Percentiles rank a stretch among this genome's conserved stretches.
These are phyloP conservation scores for Ogataea chonburiensis DNA, from an alignment of 805 yeast species.

Conservation along the genomic window DNA sequence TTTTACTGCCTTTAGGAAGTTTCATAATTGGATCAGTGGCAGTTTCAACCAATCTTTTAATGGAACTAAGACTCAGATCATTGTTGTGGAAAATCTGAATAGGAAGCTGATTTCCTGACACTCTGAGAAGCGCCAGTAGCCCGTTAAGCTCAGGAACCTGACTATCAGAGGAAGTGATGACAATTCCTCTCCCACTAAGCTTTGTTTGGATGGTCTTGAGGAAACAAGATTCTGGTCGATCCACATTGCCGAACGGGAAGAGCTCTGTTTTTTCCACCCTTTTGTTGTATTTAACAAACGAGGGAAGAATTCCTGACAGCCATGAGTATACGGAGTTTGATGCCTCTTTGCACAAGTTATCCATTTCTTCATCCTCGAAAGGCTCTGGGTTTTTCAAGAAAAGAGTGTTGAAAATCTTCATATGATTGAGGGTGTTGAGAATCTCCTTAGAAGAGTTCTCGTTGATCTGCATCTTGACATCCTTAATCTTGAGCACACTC, in stretches of 20 bases:
- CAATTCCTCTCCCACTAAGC: constrained; percentile 51
- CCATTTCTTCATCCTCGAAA: constrained; percentile 10
- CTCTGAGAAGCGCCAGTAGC: constrained; percentile 47
- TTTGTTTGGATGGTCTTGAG: constrained; percentile 30
- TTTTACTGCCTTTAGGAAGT: constrained; percentile 25
- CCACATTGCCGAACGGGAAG: constrained; percentile 17
- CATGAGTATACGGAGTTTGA: constrained; percentile 39
- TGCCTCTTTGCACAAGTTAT: constrained; percentile 17
- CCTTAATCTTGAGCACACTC: constrained; percentile 20
- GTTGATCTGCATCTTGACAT: constrained; percentile 26
- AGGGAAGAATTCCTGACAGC: constrained; percentile 40
- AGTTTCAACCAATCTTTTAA: constrained; percentile 34
- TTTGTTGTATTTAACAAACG: constrained; percentile 36
- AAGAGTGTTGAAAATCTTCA: constrained; percentile 27
- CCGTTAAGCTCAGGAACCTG: constrained; percentile 48
- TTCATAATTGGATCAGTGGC: constrained; percentile 36
- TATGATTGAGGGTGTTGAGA: constrained; percentile 25
- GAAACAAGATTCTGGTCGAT: constrained; percentile 21
- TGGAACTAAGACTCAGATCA: constrained; percentile 37
- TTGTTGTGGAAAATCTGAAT: constrained; percentile 46
- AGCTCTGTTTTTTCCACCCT: constrained; percentile 12
- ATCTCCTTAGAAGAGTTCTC: constrained; percentile 27
- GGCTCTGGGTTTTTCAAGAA: constrained; percentile 20
- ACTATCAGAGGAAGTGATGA: constrained; percentile 47
- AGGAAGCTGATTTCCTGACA: constrained; percentile 49